phyloP scores from a whole-genome alignment of 257 asterid genomes.

The Osmanthus fragrans region DNA sequence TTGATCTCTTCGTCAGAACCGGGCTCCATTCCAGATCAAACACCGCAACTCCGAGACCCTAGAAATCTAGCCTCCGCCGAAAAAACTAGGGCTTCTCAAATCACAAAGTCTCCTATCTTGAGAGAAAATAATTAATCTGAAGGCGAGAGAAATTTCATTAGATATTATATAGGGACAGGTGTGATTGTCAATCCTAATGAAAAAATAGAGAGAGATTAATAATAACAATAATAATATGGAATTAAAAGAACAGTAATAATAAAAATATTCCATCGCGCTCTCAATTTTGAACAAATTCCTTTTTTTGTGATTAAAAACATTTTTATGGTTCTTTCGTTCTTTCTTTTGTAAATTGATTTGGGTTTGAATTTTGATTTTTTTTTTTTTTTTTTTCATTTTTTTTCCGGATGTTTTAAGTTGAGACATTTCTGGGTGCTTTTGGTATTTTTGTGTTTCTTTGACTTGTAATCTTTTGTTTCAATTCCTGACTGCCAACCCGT shows the following conservation, averaged over 20 bases:
- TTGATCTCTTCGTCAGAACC: constrained; percentile 80
- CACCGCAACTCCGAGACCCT: constrained; percentile 48
- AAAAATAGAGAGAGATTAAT: constrained; percentile 31
- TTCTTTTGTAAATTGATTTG: constrained; percentile 6
- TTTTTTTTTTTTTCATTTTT: background rate
- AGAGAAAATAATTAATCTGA: constrained; percentile 39
- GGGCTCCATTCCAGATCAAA: constrained; percentile 71
- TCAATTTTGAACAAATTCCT: constrained; percentile 44
- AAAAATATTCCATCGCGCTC: constrained; percentile 41
- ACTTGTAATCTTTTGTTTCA: constrained; percentile 42
- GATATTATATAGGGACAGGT: constrained; percentile 42
- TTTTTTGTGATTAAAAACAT: constrained; percentile 17
- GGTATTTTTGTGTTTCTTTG: constrained; percentile 35
- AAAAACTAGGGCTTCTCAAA: constrained; percentile 42
- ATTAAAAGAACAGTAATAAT: constrained; percentile 43
- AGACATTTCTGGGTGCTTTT: constrained; percentile 45
- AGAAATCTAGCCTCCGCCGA: constrained; percentile 30
- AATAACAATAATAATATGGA: constrained; percentile 26
- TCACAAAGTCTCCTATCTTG: constrained; percentile 35
- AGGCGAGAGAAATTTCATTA: constrained; percentile 31
- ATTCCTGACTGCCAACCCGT: no score
- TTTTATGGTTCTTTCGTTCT: constrained; percentile 24
- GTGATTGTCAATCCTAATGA: constrained; percentile 45
- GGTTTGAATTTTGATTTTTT: background rate
- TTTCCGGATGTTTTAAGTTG: constrained; percentile 19